Percentiles rank a stretch among this genome's conserved stretches.
These are phyloP conservation scores for Jaminaea rosea DNA, from an alignment of 1,284 basidiomycete genomes.

Conservation along the genomic window DNA sequence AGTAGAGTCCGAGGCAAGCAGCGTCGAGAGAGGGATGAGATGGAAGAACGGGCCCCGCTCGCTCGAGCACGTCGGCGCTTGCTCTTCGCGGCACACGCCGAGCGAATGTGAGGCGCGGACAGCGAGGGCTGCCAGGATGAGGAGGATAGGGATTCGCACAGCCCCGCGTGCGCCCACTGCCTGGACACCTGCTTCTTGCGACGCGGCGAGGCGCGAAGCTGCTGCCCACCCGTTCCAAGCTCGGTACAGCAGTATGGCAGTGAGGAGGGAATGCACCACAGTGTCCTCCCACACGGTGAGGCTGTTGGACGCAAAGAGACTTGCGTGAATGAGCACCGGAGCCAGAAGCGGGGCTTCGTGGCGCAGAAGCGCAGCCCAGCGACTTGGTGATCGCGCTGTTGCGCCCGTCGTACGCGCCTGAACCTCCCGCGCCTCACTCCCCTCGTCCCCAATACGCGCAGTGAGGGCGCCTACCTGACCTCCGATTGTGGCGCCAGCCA, in stretches of 20 bases:
- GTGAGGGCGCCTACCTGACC: background rate
- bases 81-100: slow-evolving; percentile 88
- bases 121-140: slow-evolving; percentile 60
- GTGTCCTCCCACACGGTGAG: slow-evolving; percentile 94
- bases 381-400: background rate
- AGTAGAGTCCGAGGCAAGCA: background rate
- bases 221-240: slow-evolving; percentile 11
- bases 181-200: background rate
- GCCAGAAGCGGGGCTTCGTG: background rate
- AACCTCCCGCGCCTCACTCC: background rate
- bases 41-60: slow-evolving; percentile 56
- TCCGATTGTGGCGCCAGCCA: background rate
- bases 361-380: background rate
- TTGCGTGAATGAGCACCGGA: slow-evolving; percentile 16
- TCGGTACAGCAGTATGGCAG: slow-evolving; percentile 11
- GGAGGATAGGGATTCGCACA: slow-evolving; percentile 65
- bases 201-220: slow-evolving; percentile 1
- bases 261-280: slow-evolving; percentile 55
- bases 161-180: slow-evolving; percentile 55
- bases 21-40: background rate
- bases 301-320: slow-evolving; percentile 58
- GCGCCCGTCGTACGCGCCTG: background rate
- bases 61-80: slow-evolving; percentile 65
- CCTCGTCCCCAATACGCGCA: background rate
- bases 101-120: slow-evolving; percentile 65